Evolutionary conservation across 192 early-diverging fungal genomes (phyloP).

Genomic region (Dissophora globulifera): DNA sequence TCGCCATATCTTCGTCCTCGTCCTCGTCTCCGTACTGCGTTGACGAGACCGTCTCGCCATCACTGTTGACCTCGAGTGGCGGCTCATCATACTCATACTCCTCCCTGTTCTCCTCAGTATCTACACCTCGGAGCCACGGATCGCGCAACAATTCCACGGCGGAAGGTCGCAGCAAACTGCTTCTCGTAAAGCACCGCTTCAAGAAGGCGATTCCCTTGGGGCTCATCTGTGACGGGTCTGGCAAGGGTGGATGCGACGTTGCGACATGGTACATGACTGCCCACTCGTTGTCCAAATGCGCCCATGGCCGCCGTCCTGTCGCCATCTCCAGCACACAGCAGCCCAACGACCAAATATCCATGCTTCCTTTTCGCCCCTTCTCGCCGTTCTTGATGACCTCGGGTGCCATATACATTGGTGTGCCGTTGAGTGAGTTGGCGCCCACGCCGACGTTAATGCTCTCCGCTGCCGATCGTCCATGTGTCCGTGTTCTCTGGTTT

Average conservation of each 20-base stretch:
- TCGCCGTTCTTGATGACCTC: slow-evolving; percentile 87
- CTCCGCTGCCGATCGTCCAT: slow-evolving; percentile 43
- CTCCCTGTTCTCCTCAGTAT: slow-evolving; percentile 22
- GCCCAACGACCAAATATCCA: slow-evolving; percentile 94
- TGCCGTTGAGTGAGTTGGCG: slow-evolving; percentile 71
- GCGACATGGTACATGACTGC: slow-evolving; percentile 94
- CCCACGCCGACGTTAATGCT: slow-evolving; percentile 56
- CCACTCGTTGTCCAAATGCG: slow-evolving; percentile 92
- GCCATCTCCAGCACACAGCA: slow-evolving; percentile 94
- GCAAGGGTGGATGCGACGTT: slow-evolving; percentile 79
- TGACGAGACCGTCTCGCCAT: neutral
- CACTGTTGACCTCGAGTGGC: slow-evolving; percentile 8
- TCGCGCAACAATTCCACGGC: slow-evolving; percentile 80
- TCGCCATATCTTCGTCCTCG: neutral
- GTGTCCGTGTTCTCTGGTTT: slow-evolving; percentile 71
- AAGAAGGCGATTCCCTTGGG: slow-evolving; percentile 79
- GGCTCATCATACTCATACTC: slow-evolving; percentile 13
- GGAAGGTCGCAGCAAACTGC: slow-evolving; percentile 73
- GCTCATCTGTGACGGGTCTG: slow-evolving; percentile 73
- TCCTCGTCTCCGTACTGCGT: neutral
- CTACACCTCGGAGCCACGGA: slow-evolving; percentile 72
- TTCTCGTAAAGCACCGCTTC: slow-evolving; percentile 79
- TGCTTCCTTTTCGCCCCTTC: slow-evolving; percentile 78
- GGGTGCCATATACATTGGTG: slow-evolving; percentile 76
- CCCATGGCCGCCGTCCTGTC: slow-evolving; percentile 90